Base-by-base conservation (phyloP, 192 early-diverging fungal species). In the Linnemannia zychae region DNA sequence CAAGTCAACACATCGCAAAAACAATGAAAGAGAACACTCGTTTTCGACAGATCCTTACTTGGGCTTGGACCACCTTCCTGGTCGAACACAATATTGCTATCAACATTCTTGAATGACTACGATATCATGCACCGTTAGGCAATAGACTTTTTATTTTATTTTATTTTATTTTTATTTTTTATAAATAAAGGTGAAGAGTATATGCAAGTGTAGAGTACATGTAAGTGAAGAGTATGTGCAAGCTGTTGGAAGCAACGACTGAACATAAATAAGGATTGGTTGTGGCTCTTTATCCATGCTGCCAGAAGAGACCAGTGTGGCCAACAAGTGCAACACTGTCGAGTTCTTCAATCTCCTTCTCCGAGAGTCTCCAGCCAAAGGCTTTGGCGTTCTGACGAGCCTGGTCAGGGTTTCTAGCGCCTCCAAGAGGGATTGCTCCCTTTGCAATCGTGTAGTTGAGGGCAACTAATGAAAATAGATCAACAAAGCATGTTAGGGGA, bases 361-460 rank as follows among this genome's bases (percentile, higher is more conserved):
- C 77, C 33, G 88, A 79, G 20, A 91, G 69, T 13, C 78, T 44
- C 80, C 90, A 90, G 31, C 84, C 89, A 67, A 90, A 80, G 2
- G 86, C 85, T 46, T 82, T 63, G 24, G 78, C 81, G 60, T 90
- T 91, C 60, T 90, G 86, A 16, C 74, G 76, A 1, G 89, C 89
- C 28, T 91, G 89, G 4, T 81, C 79, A 15, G 84, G 78, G 38
- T 89, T 90, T 70, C 84, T 72, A 13, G 87, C 90, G 7, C 89
- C 90, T 33, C 79, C 87, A 4, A 91, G 67, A 33, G 89, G 89
- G 49, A 91, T 88, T 4, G 89, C 82, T 16, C 87, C 88, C 49
- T 90, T 91, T 63, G 77, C 80, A 36, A 91, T 90, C 7, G 71
- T 79, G 67, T 87, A 91, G 67, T 91, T 91, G 28, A 91, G 77